These are phyloP conservation scores for Psidium friedrichsthalianum DNA, from an alignment of 345 rosid species.

Conservation along the genomic window DNA sequence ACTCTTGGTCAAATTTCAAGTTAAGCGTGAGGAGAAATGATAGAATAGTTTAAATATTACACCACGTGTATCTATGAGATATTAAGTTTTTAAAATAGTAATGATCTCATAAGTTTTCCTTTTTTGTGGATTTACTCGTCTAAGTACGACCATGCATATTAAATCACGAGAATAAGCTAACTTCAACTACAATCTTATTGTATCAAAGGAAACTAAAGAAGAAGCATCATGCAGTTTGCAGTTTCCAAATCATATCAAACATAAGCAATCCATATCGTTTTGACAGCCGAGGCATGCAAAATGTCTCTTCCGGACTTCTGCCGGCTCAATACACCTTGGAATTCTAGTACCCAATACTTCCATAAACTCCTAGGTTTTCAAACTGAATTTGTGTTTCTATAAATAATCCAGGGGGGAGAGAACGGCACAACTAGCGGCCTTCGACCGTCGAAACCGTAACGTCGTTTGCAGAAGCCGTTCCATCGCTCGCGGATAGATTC, in stretches of 20 bases:
- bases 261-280: background rate
- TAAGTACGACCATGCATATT: background rate
- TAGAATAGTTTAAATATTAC: background rate
- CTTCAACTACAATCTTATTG: background rate
- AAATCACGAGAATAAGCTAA: background rate
- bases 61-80: accelerated
- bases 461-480: slow-evolving; percentile 17
- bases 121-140: background rate
- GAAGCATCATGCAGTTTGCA: background rate
- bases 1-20: background rate
- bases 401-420: background rate
- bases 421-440: background rate
- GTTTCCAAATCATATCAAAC: background rate
- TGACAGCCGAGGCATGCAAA: background rate
- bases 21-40: background rate
- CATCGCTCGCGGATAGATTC: background rate
- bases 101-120: background rate
- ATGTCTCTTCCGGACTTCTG: background rate
- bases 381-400: background rate
- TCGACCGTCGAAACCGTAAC: slow-evolving; percentile 15
- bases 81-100: background rate
- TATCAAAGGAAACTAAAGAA: background rate
- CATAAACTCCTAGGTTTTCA: background rate
- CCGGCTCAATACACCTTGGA: background rate
- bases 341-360: background rate